phyloP scores from a whole-genome alignment of 257 asterid genomes.

The Solanum pinnatisectum region DNA sequence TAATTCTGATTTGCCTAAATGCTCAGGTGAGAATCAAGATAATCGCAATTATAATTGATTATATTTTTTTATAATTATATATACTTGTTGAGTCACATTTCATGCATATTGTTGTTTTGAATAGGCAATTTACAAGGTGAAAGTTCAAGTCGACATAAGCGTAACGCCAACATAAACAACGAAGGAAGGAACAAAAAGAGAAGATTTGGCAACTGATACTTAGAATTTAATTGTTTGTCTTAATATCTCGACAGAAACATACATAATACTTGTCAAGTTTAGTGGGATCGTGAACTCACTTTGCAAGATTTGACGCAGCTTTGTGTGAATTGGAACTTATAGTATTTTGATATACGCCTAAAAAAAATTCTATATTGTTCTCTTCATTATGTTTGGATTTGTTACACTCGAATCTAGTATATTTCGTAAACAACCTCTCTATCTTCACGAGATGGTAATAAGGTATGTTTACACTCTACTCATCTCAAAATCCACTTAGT shows the following conservation, averaged over 20 bases:
- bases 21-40: not conserved
- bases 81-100: not conserved
- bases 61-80: not conserved
- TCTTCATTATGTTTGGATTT: too few relatives aligned
- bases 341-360: too few relatives aligned
- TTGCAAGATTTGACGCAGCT: not conserved
- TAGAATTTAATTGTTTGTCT: not conserved
- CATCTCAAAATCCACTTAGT: too few relatives aligned
- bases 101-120: not conserved
- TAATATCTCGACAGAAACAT: not conserved
- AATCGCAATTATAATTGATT: not conserved
- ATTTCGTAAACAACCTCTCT: too few relatives aligned
- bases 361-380: too few relatives aligned
- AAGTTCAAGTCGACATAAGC: not conserved
- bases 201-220: not conserved
- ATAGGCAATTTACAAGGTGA: not conserved
- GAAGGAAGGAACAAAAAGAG: constrained; percentile 1
- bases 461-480: too few relatives aligned
- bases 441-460: too few relatives aligned
- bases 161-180: not conserved
- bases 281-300: not conserved
- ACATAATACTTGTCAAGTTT: not conserved
- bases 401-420: too few relatives aligned
- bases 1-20: not conserved
- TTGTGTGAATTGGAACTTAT: not conserved